Evolutionary conservation across 768 basidiomycete species (phyloP), one percentile per base, ranked within the genome.

Genomic region (Tubosaeta sp.): DNA sequence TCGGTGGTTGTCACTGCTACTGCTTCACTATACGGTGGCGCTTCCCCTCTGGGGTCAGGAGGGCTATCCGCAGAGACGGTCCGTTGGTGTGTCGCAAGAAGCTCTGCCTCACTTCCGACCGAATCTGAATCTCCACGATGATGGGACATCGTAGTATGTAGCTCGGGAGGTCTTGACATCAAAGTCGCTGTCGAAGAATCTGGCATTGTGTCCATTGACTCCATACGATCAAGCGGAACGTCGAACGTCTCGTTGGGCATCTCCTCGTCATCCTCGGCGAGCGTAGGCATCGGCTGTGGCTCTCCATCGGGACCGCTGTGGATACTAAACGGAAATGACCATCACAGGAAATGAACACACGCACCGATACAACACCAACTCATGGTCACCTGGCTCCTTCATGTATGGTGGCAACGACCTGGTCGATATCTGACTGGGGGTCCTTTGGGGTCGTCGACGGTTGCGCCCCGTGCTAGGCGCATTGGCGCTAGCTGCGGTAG

Each of bases 331-430:
- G 21, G 35, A 24, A 31, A 48, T 29, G 27, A 24, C 30, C n/a
- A 19, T 7, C n/a, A 6, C n/a, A n/a, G 19, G 11, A 38, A 36
- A 29, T 6, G n/a, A 16, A 29, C 21, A 40, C 24, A 48, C 73
- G 55, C 52, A 79, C 78, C 76, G 65, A 39, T 68, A 73, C 46
- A 92, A 81, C 6, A 92, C 90, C 25, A 92, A 74, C 64, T 92
- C 90, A 34, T 84, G 75, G 43, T 90, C 90, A 14, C 88, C 89
- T 0, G 90, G 87, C 53, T 92, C 89, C 68, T 90, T 90, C 72
- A 80, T 87, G 58, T 92, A 92, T 25, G 76, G 80, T 6, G 90
- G 90, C 27, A 92, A 65, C 6, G 85, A 89, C 25, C 77, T 80
- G 8, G 87, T 88, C 6, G 87, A 89, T 46, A 90, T 82, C 64